Conservation (phyloP, 2,329 filamentous ascomycete species). For the Macrophomina tecta region DNA sequence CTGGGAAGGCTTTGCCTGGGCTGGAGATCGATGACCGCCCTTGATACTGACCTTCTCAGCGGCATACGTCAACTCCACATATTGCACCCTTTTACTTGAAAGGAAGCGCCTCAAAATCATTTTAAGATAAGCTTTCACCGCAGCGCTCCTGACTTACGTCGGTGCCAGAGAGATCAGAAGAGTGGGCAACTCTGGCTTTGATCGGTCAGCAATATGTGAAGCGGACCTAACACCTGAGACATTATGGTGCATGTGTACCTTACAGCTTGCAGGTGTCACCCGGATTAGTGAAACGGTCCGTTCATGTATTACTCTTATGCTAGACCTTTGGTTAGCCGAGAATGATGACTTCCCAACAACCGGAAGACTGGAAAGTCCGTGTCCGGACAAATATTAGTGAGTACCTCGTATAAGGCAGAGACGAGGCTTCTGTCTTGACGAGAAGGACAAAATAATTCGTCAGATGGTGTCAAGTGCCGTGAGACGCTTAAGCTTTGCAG, state of each 20-base stretch:
- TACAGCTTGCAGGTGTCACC: constrained; percentile 9
- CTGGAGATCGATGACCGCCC: no score
- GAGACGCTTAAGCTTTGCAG: not conserved
- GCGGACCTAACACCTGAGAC: not conserved
- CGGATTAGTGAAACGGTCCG: not conserved
- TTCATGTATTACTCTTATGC: not conserved
- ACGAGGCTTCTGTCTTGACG: not conserved
- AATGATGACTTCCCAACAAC: not conserved
- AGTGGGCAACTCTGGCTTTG: not conserved
- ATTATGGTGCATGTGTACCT: constrained; percentile 6
- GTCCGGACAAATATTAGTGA: not conserved
- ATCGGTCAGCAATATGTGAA: not conserved
- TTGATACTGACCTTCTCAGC: no score
- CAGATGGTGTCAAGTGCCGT: not conserved
- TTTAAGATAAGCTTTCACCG: no score
- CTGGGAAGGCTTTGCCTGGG: no score
- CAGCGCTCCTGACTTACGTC: no score
- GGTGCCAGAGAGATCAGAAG: no score
- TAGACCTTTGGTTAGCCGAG: not conserved
- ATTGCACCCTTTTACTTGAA: no score
- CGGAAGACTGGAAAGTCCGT: not conserved
- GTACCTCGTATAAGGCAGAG: not conserved
- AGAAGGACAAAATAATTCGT: not conserved
- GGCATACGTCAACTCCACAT: no score
- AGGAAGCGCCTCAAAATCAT: no score